Evolutionary conservation across 2,329 filamentous ascomycete species (phyloP).

Genomic region (Hirsutella rhossiliensis): DNA sequence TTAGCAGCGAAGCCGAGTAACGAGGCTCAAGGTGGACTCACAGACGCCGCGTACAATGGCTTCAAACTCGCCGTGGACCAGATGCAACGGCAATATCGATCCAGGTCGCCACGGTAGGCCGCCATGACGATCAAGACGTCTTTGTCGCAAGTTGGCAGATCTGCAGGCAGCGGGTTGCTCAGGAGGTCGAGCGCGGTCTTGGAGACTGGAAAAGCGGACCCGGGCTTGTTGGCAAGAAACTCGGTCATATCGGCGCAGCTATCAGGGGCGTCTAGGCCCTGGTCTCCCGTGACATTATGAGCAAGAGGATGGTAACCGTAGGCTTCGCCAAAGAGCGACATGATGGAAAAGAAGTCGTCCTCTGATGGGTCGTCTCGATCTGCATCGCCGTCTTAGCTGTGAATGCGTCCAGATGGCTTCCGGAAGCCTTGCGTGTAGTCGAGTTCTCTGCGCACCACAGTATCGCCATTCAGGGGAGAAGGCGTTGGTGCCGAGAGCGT

Average conservation of each 20-base stretch:
- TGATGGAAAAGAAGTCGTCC: not conserved
- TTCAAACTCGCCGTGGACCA: constrained; percentile 11
- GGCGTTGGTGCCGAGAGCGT: constrained; percentile 5
- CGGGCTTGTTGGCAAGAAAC: not conserved
- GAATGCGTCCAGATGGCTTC: not conserved
- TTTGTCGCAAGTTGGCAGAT: constrained; percentile 24
- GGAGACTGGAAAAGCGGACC: not conserved
- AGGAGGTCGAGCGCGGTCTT: constrained; percentile 9
- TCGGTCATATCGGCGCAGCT: constrained; percentile 1
- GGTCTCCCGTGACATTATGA: constrained; percentile 18
- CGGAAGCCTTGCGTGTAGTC: not conserved
- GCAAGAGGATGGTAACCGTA: not conserved
- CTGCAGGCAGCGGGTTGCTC: constrained; percentile 17
- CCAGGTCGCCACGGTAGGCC: constrained; percentile 24
- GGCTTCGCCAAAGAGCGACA: not conserved
- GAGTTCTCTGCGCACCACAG: constrained; percentile 11
- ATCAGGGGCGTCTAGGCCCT: constrained; percentile 7
- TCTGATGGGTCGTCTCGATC: constrained; percentile 1
- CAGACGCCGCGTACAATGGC: constrained; percentile 21
- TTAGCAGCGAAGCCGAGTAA: not conserved
- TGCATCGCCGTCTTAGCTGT: constrained; percentile 2
- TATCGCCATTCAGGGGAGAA: constrained; percentile 20
- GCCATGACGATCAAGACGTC: constrained; percentile 23
- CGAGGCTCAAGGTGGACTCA: not conserved
- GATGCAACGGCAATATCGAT: constrained; percentile 20